Evolutionary conservation across 192 early-diverging fungal genomes (phyloP), one percentile per base, ranked within the genome.

Genomic region (Linnemannia exigua): DNA sequence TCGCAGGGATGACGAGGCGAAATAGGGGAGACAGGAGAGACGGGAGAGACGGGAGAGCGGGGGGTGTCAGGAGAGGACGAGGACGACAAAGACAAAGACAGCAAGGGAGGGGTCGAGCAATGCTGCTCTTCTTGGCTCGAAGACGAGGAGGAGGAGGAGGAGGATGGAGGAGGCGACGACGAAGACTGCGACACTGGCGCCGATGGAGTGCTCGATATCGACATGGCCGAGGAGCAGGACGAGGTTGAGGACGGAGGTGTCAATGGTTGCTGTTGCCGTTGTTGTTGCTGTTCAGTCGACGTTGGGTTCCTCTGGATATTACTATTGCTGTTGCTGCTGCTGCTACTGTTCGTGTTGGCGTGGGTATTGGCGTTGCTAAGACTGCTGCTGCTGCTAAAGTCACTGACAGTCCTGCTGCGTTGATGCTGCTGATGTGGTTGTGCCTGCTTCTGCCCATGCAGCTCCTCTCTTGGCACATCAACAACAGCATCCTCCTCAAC

Each of bases 31-130:
- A 67, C 67, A 54, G 76, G 33, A 20, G 41, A 38, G 58, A 28
- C 16, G 28, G 33, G 19, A 33, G 38, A 47, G 31, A 25, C 52
- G n/a, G n/a, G n/a, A n/a, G n/a, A n/a, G n/a, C n/a, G n/a, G n/a
- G n/a, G n/a, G n/a, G n/a, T n/a, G 58, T 31, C 7, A 67, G 61
- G 58, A 67, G 61, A 37, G 46, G 74, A 16, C 16, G 5, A 37
- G n/a, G 31, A n/a, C n/a, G 68, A 66, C 14, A 22, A 36, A 11
- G 77, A 72, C n/a, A 38, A 83, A 25, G 74, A 75, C 12, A 67
- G 52, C 19, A 69, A 72, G 20, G 68, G 52, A n/a, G 77, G 58
- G 58, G 25, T 31, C 28, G 28, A 31, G n/a, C 58, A 63, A 15
- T 63, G 58, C 5, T 5, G 19, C 19, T 52, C 19, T 11, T 52